Evolutionary conservation across 179 eudicot species (phyloP).

Genomic region (Amaranthus tricolor): DNA sequence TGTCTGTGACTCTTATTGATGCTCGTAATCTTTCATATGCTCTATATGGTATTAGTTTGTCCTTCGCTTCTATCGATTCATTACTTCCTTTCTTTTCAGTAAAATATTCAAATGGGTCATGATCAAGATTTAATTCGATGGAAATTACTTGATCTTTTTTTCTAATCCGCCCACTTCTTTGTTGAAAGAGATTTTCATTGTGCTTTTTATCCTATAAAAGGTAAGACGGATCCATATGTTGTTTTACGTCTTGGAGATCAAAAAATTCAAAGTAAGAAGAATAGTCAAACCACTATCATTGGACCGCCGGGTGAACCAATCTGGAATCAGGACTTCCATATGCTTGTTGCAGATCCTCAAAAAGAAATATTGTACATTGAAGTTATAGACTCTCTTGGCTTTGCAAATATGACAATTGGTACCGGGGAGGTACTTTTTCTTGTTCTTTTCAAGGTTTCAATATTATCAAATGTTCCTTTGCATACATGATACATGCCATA

Average conservation of each 20-base stretch:
- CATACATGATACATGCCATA: not conserved
- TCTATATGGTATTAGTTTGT: slow-evolving; percentile 56
- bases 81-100: not conserved
- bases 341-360: slow-evolving; percentile 82
- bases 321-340: slow-evolving; percentile 98
- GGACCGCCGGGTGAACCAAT: slow-evolving; percentile 99
- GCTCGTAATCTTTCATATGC: slow-evolving; percentile 79
- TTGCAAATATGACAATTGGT: slow-evolving; percentile 69
- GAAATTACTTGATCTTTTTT: not conserved
- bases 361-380: slow-evolving; percentile 68
- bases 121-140: slow-evolving; percentile 1
- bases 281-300: slow-evolving; percentile 93
- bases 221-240: slow-evolving; percentile 96
- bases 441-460: slow-evolving; percentile 3
- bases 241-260: slow-evolving; percentile 84
- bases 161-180: not conserved
- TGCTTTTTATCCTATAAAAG: slow-evolving; percentile 27
- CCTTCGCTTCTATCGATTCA: not conserved
- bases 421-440: slow-evolving; percentile 60
- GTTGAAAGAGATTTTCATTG: not conserved
- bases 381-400: slow-evolving; percentile 84
- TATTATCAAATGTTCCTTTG: not conserved
- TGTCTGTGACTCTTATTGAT: slow-evolving; percentile 98
- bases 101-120: not conserved
- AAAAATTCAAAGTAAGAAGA: slow-evolving; percentile 81